Percentiles rank a stretch among this genome's conserved stretches.
These are phyloP conservation scores for Cladosporium sp. DNA, from an alignment of 2,329 filamentous ascomycete species.

Conservation along the genomic window DNA sequence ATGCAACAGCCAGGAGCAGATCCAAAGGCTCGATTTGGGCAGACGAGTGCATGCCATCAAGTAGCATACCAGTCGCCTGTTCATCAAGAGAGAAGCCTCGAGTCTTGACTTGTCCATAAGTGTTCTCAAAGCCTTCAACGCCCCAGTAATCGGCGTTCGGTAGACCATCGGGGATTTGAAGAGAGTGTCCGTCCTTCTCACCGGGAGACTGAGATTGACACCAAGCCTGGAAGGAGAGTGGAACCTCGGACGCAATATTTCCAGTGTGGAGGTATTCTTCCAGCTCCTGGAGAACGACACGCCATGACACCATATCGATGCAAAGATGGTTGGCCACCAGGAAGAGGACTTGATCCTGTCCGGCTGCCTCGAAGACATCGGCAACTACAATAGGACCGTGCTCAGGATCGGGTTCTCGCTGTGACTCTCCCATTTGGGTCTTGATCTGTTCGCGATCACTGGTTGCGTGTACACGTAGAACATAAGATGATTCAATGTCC, in stretches of 20 bases:
- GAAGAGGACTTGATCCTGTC: conserved; percentile 15
- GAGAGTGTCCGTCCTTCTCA: neutral
- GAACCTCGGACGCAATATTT: conserved; percentile 11
- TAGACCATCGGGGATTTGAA: conserved; percentile 10
- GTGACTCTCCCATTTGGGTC: conserved; percentile 8
- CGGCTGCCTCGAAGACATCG: conserved; percentile 14
- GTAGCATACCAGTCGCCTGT: neutral
- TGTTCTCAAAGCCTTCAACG: conserved; percentile 15
- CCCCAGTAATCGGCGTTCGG: conserved; percentile 16
- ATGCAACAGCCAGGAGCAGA: conserved; percentile 13
- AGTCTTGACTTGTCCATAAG: conserved; percentile 17
- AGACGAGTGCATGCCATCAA: conserved; percentile 7
- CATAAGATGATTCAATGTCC: conserved; percentile 15
- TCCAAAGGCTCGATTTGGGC: conserved; percentile 9
- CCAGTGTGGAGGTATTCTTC: conserved; percentile 14
- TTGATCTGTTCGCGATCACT: conserved; percentile 16
- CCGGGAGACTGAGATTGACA: conserved; percentile 9
- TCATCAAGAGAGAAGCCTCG: conserved; percentile 15
- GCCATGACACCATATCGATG: conserved; percentile 17
- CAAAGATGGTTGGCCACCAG: conserved; percentile 15
- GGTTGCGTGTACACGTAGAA: conserved; percentile 2
- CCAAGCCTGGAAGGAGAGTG: conserved; percentile 17
- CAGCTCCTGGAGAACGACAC: conserved; percentile 14
- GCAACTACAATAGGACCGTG: conserved; percentile 14
- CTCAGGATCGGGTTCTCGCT: conserved; percentile 13